phyloP scores from a whole-genome alignment of 371 early-diverging fungal genomes.

The Mucor piriformis region DNA sequence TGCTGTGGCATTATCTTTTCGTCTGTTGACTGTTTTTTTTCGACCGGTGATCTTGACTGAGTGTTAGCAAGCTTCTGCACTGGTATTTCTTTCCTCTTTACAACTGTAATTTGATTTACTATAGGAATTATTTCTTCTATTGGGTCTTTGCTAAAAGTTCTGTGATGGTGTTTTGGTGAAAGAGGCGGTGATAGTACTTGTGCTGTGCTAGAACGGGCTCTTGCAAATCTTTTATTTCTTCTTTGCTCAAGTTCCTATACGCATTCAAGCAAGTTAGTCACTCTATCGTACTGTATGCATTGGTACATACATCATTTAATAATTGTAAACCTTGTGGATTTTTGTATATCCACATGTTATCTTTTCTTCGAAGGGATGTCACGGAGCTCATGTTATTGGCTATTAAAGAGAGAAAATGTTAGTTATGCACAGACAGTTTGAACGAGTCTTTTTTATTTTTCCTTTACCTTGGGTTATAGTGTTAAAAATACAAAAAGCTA shows the following conservation, averaged over 20 bases:
- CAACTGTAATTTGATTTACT: neutral
- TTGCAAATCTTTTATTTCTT: constrained; percentile 12
- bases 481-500: neutral
- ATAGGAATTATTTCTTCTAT: neutral
- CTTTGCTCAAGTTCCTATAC: constrained; percentile 24
- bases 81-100: neutral
- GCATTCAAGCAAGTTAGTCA: neutral
- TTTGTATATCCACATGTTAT: constrained; percentile 28
- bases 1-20: neutral
- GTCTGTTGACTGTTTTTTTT: neutral
- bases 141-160: neutral
- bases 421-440: neutral
- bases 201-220: neutral
- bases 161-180: neutral
- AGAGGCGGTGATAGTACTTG: neutral
- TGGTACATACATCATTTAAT: constrained; percentile 15
- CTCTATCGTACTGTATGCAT: neutral
- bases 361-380: constrained; percentile 10
- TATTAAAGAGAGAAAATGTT: neutral
- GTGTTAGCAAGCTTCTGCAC: neutral
- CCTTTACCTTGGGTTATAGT: neutral
- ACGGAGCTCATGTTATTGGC: neutral
- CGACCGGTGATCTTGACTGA: neutral
- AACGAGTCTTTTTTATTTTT: neutral
- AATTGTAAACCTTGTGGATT: constrained; percentile 24